These are phyloP conservation scores for Fusarium sulawesiense DNA, from an alignment of 2,329 filamentous ascomycete genomes.

Conservation along the genomic window DNA sequence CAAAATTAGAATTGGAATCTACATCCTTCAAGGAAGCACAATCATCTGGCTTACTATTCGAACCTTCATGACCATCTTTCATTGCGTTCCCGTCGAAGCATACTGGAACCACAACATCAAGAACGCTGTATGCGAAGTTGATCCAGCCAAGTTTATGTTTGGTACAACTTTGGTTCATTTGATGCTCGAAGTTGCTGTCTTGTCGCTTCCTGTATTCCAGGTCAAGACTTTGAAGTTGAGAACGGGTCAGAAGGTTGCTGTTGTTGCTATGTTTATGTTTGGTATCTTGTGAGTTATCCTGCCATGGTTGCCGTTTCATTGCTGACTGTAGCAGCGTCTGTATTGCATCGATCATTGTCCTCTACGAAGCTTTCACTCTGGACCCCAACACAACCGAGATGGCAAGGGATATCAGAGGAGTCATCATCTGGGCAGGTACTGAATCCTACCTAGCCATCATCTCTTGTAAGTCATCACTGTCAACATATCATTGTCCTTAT, in stretches of 20 bases:
- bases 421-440: constrained; percentile 31
- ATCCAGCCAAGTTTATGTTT: constrained; percentile 36
- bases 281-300: constrained; percentile 30
- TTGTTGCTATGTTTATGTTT: constrained; percentile 35
- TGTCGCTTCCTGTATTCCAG: constrained; percentile 32
- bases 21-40: constrained; percentile 27
- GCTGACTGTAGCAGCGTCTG: constrained; percentile 10
- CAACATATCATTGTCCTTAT: too few relatives aligned
- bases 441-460: constrained; percentile 31
- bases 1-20: constrained; percentile 27
- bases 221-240: constrained; percentile 32
- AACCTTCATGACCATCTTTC: constrained; percentile 37
- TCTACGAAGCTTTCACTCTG: constrained; percentile 26
- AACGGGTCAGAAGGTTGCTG: constrained; percentile 27
- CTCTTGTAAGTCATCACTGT: constrained; percentile 22
- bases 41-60: constrained; percentile 35
- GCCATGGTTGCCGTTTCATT: background rate
- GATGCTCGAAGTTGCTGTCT: constrained; percentile 27
- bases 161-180: constrained; percentile 33
- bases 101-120: constrained; percentile 35
- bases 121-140: constrained; percentile 24
- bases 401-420: constrained; percentile 28
- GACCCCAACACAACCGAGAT: constrained; percentile 27
- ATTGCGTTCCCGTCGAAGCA: constrained; percentile 25
- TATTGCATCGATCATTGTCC: constrained; percentile 21